Evolutionary conservation across 2,329 filamentous ascomycete genomes (phyloP), one percentile per base, ranked within the genome.

Genomic region (Trichophyton rubrum): DNA sequence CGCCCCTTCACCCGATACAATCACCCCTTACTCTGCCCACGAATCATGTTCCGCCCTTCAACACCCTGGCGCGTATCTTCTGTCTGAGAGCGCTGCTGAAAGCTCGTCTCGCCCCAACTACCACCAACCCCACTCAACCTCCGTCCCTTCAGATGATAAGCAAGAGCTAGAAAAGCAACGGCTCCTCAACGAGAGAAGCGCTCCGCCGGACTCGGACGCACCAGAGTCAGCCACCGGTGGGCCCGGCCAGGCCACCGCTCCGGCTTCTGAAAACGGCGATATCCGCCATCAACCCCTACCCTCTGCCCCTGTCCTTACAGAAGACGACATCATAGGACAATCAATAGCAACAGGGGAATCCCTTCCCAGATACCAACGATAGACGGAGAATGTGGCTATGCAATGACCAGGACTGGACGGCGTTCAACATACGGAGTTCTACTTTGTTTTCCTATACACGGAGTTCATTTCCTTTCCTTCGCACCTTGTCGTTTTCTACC

Each of bases 161-260:
- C 84, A 86, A 66, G 89, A 95, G 69, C 75, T 90, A 5, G 87
- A 91, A 69, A 79, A 85, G 20, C 80, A 77, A 60, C 78, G 85
- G 41, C 71, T 89, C n/a, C 75, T 87, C 62, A 75, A 79, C 58
- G 80, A 87, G 67, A 82, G 82, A 6, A 87, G 85, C 69, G 82
- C 82, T 7, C 86, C 86, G 2, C 72, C 74, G 0, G 69, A 60
- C 38, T 41, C 59, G 22, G 60, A 65, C 6, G 8, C 60, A 53
- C 40, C 59, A 38, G 64, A 65, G n/a, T 9, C 41, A 27, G 65
- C 63, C 11, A 13, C 33, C 9, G 11, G 33, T 33, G 64, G 66
- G 11, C 30, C 41, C 9, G 38, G 20, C 9, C 38, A 57, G 61
- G 13, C 57, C 30, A 15, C 61, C 61, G n/a, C 66, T 69, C 33